These are phyloP conservation scores for Ogataea paraovalis DNA, from an alignment of 805 yeast genomes.

Conservation along the genomic window DNA sequence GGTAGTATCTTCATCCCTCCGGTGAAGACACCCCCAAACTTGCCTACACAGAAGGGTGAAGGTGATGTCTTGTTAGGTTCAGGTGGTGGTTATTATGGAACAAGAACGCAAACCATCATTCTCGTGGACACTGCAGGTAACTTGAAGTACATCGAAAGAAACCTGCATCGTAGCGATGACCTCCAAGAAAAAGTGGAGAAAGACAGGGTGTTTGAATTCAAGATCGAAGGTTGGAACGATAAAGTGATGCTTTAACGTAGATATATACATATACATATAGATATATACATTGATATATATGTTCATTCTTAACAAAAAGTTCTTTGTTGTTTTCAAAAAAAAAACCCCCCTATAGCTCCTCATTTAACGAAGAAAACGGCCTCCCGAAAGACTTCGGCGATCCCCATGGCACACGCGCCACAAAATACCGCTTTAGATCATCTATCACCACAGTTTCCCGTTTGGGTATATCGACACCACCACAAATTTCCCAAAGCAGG, in stretches of 20 bases:
- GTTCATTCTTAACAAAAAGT: not conserved
- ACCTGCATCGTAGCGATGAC: conserved; percentile 49
- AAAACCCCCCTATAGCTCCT: too few relatives aligned
- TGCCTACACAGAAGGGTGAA: conserved; percentile 1
- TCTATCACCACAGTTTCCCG: conserved; percentile 1
- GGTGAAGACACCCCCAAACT: conserved; percentile 29
- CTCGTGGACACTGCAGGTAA: conserved; percentile 48
- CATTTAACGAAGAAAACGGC: not conserved
- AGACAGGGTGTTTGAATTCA: conserved; percentile 12
- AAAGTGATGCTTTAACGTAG: not conserved
- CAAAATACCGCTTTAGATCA: not conserved
- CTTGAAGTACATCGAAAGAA: conserved; percentile 58
- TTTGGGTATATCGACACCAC: not conserved
- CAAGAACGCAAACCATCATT: conserved; percentile 81
- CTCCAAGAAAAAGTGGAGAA: conserved; percentile 19
- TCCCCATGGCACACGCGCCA: not conserved
- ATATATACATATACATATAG: not conserved
- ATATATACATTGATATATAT: not conserved
- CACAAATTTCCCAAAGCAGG: not conserved
- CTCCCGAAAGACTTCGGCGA: not conserved
- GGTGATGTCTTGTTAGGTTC: conserved; percentile 2
- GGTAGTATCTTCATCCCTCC: conserved; percentile 74
- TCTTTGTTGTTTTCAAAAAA: not conserved
- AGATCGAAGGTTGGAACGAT: conserved; percentile 15
- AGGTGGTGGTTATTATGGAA: conserved; percentile 73